Conservation (phyloP, 2,329 filamentous ascomycete species). For the Venturia asperata region DNA sequence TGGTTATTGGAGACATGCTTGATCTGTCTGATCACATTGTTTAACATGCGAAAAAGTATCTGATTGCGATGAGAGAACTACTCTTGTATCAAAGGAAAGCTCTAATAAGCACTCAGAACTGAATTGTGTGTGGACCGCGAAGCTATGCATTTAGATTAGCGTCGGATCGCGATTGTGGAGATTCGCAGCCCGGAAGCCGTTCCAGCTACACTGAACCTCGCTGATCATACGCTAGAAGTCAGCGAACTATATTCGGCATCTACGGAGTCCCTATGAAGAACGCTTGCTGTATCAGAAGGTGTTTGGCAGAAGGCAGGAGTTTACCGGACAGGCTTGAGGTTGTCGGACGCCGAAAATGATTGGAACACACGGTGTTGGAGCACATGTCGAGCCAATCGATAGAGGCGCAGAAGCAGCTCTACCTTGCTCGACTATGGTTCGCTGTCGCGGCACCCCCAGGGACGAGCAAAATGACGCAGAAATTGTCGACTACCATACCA, state of each 20-base stretch:
- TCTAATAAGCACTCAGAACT: background rate
- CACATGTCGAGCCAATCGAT: background rate
- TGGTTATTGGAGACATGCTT: background rate
- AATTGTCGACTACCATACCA: too few relatives aligned
- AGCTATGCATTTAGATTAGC: background rate
- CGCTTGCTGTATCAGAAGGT: background rate
- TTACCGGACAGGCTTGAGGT: background rate
- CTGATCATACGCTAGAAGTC: background rate
- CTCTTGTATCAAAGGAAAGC: background rate
- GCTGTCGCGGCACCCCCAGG: too few relatives aligned
- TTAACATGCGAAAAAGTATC: background rate
- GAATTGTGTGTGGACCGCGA: background rate
- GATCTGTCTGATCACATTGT: background rate
- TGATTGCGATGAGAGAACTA: background rate
- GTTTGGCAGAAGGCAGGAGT: background rate
- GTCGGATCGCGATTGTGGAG: background rate
- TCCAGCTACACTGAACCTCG: background rate
- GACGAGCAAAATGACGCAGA: too few relatives aligned
- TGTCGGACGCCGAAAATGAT: background rate
- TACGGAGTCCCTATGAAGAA: background rate
- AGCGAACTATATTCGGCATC: background rate
- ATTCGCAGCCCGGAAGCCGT: background rate
- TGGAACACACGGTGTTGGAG: background rate
- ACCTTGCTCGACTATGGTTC: too few relatives aligned
- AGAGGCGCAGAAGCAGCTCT: background rate